A percentile compares a stretch with the other conserved stretches of the same genome.
Evolutionary conservation across 441 rosid species (phyloP).

Genomic region (Syzygium syzygioides): DNA sequence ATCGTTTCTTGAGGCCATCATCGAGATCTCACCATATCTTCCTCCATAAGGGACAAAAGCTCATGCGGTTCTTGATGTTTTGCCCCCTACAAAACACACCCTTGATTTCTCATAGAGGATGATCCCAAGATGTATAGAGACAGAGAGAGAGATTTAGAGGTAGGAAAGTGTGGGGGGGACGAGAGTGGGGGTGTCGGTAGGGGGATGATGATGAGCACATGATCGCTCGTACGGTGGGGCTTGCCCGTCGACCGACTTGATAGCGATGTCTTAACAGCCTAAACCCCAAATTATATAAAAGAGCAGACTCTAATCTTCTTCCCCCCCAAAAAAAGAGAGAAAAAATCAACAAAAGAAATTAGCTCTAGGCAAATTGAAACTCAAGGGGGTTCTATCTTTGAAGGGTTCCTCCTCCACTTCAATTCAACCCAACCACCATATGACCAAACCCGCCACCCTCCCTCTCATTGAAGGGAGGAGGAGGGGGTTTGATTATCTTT

Average conservation of each 20-base stretch:
- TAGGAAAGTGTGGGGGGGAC: background rate
- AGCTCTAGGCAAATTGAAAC: background rate
- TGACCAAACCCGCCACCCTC: background rate
- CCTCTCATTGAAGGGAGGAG: background rate
- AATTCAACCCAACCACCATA: background rate
- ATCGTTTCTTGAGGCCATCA: background rate
- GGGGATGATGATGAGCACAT: background rate
- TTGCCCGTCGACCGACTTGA: background rate
- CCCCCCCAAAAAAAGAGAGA: background rate
- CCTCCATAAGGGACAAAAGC: background rate
- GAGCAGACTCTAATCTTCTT: background rate
- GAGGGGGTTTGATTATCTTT: background rate
- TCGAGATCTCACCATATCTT: background rate
- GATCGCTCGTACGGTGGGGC: background rate
- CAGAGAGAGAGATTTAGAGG: background rate
- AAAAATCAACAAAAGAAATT: background rate
- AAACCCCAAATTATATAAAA: background rate
- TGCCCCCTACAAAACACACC: background rate
- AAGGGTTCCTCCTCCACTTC: background rate
- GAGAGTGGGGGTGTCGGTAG: background rate
- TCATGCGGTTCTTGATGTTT: background rate
- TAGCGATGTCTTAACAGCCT: background rate
- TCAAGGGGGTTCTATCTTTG: background rate
- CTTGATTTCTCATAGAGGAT: background rate
- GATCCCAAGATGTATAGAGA: background rate